These are phyloP conservation scores for Ceriops tagal DNA, from an alignment of 345 rosid species.

Conservation along the genomic window DNA sequence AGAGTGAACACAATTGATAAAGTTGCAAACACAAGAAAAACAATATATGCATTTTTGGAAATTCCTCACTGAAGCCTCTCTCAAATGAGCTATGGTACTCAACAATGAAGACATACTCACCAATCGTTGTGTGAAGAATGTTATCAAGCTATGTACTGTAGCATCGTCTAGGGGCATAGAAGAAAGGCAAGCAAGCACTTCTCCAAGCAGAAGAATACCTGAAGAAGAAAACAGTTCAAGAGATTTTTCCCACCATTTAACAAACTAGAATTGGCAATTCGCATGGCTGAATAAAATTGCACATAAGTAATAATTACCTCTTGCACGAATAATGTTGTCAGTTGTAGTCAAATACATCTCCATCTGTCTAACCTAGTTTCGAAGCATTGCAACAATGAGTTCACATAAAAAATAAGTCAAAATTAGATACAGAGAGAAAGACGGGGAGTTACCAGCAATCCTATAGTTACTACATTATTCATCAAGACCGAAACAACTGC, in stretches of 20 bases:
- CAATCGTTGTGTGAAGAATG: conserved; percentile 70
- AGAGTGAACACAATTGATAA: background rate
- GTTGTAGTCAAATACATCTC: conserved; percentile 75
- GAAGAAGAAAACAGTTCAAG: conserved; percentile 4
- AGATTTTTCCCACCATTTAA: background rate
- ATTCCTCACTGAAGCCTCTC: background rate
- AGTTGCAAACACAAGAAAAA: background rate
- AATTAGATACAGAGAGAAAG: background rate
- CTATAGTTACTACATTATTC: conserved; percentile 46
- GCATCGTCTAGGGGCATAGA: conserved; percentile 57
- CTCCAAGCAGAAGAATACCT: conserved; percentile 86
- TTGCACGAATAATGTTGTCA: conserved; percentile 60
- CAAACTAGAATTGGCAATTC: background rate
- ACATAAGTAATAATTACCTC: conserved; percentile 43
- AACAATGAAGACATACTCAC: conserved; percentile 44
- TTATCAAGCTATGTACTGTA: conserved; percentile 52
- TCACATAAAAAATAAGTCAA: background rate
- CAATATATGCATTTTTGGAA: background rate
- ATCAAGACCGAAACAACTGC: conserved; percentile 49
- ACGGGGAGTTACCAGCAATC: conserved; percentile 45
- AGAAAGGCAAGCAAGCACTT: conserved; percentile 48
- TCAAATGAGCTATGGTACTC: background rate
- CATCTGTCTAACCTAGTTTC: conserved; percentile 72
- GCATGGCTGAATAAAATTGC: background rate
- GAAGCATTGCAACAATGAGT: background rate